Evolutionary conservation across 2,329 filamentous ascomycete species (phyloP).

Genomic region (Penicillium sumatraense): DNA sequence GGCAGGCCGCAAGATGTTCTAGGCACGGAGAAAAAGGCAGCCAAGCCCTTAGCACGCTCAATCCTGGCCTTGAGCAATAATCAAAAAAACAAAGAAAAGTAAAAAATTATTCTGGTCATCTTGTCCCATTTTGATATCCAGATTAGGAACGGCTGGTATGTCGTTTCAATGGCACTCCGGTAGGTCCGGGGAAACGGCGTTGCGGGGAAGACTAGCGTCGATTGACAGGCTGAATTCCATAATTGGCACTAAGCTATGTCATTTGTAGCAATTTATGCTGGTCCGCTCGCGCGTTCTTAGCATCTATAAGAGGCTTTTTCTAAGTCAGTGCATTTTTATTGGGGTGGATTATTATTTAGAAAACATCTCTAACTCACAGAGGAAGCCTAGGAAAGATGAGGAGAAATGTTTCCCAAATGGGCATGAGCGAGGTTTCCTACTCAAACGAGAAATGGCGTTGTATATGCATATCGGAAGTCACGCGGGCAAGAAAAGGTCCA

Average conservation of each 20-base stretch:
- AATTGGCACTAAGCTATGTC: too few species aligned
- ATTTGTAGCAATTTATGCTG: too few species aligned
- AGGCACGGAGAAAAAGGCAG: background rate
- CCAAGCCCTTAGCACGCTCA: background rate
- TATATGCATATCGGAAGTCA: background rate
- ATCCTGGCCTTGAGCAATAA: background rate
- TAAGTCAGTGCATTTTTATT: too few species aligned
- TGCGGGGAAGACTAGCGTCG: background rate
- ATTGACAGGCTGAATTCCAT: constrained; percentile 3
- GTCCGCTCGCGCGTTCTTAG: too few species aligned
- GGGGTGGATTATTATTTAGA: too few species aligned
- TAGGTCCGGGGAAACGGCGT: background rate
- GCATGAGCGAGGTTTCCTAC: too few species aligned
- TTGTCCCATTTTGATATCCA: background rate
- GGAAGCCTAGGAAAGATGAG: too few species aligned
- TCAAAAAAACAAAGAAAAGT: too few species aligned
- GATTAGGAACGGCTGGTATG: background rate
- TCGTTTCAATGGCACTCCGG: background rate
- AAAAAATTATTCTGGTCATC: background rate
- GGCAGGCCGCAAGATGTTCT: background rate
- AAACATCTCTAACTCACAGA: too few species aligned
- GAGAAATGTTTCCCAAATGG: too few species aligned
- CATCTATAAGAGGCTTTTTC: too few species aligned
- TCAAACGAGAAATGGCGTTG: too few species aligned
- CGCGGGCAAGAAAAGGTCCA: background rate